Percentiles rank a stretch among this genome's conserved stretches.
Evolutionary conservation across 2,329 filamentous ascomycete species (phyloP).

Genomic region (Pyrenophora graminea): DNA sequence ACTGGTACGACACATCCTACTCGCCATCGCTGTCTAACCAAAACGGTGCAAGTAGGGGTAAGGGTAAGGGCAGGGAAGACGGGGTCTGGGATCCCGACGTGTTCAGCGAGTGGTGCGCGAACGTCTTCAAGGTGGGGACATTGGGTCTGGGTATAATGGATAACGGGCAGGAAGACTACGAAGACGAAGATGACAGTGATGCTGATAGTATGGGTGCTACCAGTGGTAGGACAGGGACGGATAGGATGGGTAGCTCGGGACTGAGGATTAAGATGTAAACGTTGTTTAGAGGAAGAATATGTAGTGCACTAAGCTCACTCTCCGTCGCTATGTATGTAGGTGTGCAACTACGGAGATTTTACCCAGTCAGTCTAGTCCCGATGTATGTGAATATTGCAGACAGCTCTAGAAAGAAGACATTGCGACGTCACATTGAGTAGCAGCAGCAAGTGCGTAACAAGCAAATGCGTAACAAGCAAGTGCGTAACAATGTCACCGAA

Average conservation of each 20-base stretch:
- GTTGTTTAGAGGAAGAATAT: not conserved
- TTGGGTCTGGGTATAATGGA: constrained; percentile 40
- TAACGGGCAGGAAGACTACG: constrained; percentile 12
- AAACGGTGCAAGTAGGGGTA: constrained; percentile 26
- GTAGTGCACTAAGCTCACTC: not conserved
- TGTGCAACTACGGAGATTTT: not conserved
- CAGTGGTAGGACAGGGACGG: constrained; percentile 34
- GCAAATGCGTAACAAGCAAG: too few species aligned
- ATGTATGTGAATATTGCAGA: too few species aligned
- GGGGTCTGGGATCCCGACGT: constrained; percentile 68
- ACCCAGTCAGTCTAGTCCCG: too few species aligned
- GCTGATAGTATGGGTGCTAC: constrained; percentile 30
- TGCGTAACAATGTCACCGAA: too few species aligned
- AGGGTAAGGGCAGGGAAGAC: constrained; percentile 61
- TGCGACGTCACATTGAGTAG: too few species aligned
- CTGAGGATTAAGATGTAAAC: constrained; percentile 37
- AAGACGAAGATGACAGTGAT: constrained; percentile 25
- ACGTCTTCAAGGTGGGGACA: constrained; percentile 61
- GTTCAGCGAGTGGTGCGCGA: constrained; percentile 65
- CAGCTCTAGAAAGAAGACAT: too few species aligned
- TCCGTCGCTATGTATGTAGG: not conserved
- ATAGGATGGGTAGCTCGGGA: constrained; percentile 34
- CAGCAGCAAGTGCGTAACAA: too few species aligned
- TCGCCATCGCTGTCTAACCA: constrained; percentile 23
- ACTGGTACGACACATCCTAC: constrained; percentile 63